These are phyloP conservation scores for Aspergillus chevalieri DNA, from an alignment of 2,329 filamentous ascomycete genomes.

Conservation along the genomic window DNA sequence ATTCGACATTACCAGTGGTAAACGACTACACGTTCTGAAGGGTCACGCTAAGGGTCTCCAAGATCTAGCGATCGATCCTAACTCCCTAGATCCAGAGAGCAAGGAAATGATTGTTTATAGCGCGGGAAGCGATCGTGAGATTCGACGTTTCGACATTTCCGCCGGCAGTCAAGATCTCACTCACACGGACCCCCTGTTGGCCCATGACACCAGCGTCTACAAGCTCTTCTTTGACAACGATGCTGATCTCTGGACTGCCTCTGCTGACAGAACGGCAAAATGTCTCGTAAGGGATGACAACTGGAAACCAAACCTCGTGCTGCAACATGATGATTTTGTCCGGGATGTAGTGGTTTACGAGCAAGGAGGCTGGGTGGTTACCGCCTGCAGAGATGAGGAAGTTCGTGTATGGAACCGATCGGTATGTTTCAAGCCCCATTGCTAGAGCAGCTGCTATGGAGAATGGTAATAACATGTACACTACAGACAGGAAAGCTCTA, in stretches of 20 bases:
- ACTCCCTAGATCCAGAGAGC: slow-evolving; percentile 41
- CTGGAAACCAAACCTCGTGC: slow-evolving; percentile 66
- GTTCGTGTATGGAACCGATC: slow-evolving; percentile 79
- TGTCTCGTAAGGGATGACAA: slow-evolving; percentile 63
- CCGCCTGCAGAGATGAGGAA: slow-evolving; percentile 85
- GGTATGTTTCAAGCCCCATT: slow-evolving; percentile 24
- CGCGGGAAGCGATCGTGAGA: slow-evolving; percentile 72
- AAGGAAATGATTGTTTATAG: slow-evolving; percentile 59
- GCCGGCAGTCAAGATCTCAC: slow-evolving; percentile 36
- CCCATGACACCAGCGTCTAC: slow-evolving; percentile 89
- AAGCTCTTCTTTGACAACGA: slow-evolving; percentile 66
- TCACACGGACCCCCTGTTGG: slow-evolving; percentile 60
- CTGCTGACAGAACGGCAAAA: slow-evolving; percentile 81
- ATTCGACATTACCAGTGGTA: slow-evolving; percentile 67
- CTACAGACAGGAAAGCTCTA: slow-evolving; percentile 61
- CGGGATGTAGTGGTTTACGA: slow-evolving; percentile 67
- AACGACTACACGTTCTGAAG: slow-evolving; percentile 68
- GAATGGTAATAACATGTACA: slow-evolving; percentile 21
- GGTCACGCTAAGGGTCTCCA: slow-evolving; percentile 75
- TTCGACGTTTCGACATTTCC: slow-evolving; percentile 57
- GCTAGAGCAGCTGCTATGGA: not conserved
- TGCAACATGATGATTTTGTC: slow-evolving; percentile 84
- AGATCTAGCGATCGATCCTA: slow-evolving; percentile 68
- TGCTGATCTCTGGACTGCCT: slow-evolving; percentile 84
- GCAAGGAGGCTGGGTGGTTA: slow-evolving; percentile 71